These are phyloP conservation scores for Chaetomium sp. DNA, from an alignment of 2,329 filamentous ascomycete species.

Conservation along the genomic window DNA sequence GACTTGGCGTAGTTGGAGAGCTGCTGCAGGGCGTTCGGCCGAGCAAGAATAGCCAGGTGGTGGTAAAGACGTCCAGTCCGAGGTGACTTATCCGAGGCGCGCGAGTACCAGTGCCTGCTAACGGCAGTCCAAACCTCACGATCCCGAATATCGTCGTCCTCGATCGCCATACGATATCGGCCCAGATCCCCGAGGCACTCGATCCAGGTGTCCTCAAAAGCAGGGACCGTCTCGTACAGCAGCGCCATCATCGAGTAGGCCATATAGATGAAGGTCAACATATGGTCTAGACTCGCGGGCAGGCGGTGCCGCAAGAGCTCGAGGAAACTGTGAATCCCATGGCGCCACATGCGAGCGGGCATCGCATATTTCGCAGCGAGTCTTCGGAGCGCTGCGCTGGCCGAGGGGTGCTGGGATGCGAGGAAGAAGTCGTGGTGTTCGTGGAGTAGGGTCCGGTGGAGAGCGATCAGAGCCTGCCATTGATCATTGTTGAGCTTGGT, in stretches of 20 bases:
- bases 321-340: slow-evolving; percentile 81
- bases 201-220: slow-evolving; percentile 85
- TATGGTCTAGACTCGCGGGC: slow-evolving; percentile 74
- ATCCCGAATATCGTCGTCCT: slow-evolving; percentile 70
- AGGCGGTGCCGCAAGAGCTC: slow-evolving; percentile 69
- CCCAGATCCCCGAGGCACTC: slow-evolving; percentile 85
- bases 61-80: slow-evolving; percentile 77
- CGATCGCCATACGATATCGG: slow-evolving; percentile 80
- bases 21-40: slow-evolving; percentile 63
- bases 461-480: slow-evolving; percentile 75
- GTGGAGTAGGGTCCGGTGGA: slow-evolving; percentile 74
- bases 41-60: slow-evolving; percentile 72
- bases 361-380: slow-evolving; percentile 80
- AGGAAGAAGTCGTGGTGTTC: slow-evolving; percentile 85
- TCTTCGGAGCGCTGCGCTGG: slow-evolving; percentile 57
- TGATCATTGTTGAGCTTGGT: slow-evolving; percentile 56
- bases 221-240: slow-evolving; percentile 75
- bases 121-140: slow-evolving; percentile 77
- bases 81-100: slow-evolving; percentile 70
- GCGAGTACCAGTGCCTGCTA: slow-evolving; percentile 75
- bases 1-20: slow-evolving; percentile 67
- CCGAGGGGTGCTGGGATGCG: slow-evolving; percentile 78
- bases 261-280: slow-evolving; percentile 84
- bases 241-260: slow-evolving; percentile 88
- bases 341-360: slow-evolving; percentile 90